Evolutionary conservation across 352 stramenopile genomes (phyloP), one percentile per base, ranked within the genome.

Genomic region (Peronospora belbahrii): DNA sequence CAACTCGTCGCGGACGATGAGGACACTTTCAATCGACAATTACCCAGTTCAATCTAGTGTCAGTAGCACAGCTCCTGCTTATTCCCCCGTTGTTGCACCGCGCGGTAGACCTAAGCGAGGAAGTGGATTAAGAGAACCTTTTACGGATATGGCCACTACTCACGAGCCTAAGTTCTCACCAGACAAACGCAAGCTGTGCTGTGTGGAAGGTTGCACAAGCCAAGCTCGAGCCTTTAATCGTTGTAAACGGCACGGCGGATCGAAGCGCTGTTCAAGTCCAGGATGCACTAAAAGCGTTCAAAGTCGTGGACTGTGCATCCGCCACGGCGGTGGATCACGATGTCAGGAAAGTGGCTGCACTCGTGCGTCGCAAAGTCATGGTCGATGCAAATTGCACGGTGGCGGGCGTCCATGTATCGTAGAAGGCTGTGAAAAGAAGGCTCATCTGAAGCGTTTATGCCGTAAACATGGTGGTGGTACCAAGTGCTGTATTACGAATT

Each of bases 281-380:
- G 65, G 64, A 2, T 93, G 81, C 43, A 86, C 74, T 28, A 93
- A 93, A 48, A 90, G 76, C 36, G 78, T 93, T 6, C 81, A 92
- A 46, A 88, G 75, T 56, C 70, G 70, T 9, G 70, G 70, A 4
- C 33, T 82, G 27, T 82, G 70, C 23, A 82, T 82, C 41, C 70
- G 70, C 23, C 81, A 92, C 31, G 81, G 81, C 19, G 81, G 81
- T 9, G 81, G 81, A 2, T 88, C 77, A 17, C 78, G 81, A 0
- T 92, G 81, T 33, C 70, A 85, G n/a, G 75, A 88, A 10, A 57
- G 22, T 14, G 52, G 59, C 5, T 75, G 65, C 20, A 55, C 51
- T 15, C 67, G 68, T 37, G 67, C 71, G 0, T 83, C 82, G 1
- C 82, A 94, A 56, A 91, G 79, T 47, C 71, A 87, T 27, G 79